These are phyloP conservation scores for Aurifilum marmelostoma DNA, from an alignment of 2,329 filamentous ascomycete species.

Conservation along the genomic window DNA sequence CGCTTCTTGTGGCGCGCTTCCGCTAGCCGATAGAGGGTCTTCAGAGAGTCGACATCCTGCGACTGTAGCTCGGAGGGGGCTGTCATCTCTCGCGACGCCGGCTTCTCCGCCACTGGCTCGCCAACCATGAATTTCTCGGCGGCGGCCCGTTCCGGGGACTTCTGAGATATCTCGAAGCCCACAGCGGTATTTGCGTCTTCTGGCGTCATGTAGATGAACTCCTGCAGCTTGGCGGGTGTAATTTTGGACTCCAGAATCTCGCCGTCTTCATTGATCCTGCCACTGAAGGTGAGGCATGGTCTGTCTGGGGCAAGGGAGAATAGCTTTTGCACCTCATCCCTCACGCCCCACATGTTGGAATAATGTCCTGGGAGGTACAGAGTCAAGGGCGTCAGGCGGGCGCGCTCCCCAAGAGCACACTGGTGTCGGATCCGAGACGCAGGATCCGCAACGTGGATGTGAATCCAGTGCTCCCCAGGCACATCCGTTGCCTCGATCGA, in stretches of 20 bases:
- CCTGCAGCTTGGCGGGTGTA: conserved; percentile 54
- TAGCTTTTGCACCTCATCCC: conserved; percentile 41
- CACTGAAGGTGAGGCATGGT: conserved; percentile 65
- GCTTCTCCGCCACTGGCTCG: conserved; percentile 28
- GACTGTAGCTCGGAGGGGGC: conserved; percentile 46
- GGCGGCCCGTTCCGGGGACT: neutral
- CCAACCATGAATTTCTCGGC: conserved; percentile 42
- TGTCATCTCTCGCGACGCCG: conserved; percentile 48
- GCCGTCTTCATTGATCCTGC: conserved; percentile 57
- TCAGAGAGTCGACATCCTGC: conserved; percentile 50
- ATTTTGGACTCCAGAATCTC: conserved; percentile 58
- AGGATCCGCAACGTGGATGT: conserved; percentile 79
- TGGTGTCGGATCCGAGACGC: conserved; percentile 68
- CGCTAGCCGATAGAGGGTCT: conserved; percentile 52
- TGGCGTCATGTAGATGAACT: conserved; percentile 62
- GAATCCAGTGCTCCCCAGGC: conserved; percentile 69
- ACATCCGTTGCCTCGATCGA: conserved; percentile 65
- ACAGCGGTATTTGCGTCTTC: conserved; percentile 46
- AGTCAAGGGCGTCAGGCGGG: conserved; percentile 63
- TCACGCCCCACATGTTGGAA: conserved; percentile 56
- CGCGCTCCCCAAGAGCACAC: conserved; percentile 61
- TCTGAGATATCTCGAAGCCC: conserved; percentile 26
- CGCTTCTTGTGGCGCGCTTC: conserved; percentile 48
- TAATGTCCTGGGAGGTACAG: conserved; percentile 63
- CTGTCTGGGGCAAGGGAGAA: conserved; percentile 58